Evolutionary conservation across 768 basidiomycete genomes (phyloP), one percentile per base, ranked within the genome.

Genomic region (Hirschioporus abietinus): DNA sequence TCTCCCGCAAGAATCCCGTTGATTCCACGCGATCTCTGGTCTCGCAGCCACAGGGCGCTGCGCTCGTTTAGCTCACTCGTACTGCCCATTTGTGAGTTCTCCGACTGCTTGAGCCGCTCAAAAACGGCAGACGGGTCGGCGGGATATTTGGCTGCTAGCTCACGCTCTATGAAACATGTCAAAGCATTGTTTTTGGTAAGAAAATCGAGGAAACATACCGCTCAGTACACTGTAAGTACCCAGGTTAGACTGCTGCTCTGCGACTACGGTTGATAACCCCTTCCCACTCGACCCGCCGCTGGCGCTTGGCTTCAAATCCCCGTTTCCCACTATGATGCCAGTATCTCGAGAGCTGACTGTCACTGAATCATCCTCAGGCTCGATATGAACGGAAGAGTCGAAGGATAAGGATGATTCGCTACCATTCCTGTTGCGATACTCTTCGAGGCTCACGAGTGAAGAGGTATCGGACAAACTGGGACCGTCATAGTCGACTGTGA

Each of bases 381-480:
- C 84, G 15, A 68, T 69, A 6, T 76, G 70, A 7, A 79, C 72
- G 7, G 63, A 64, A 27, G 36, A 36, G 17, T 61, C 60, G 57
- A 84, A 81, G 1, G 83, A 81, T 60, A 89, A 80, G 1, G 86
- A 85, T 35, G 79, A 78, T 64, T 84, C 84, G 71, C 88, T 88
- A 65, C 80, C 82, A 70, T 88, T 89, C 59, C 83, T 79, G 60
- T 80, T 79, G 68, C 77, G 79, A 78, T 87, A 88, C 70, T 93
- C 90, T 58, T 96, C 91, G 73, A 89, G 72, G 74, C 92, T 93
- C 24, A 84, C 85, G 20, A 96, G 78, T 9, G 93, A 95, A 10
- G 87, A 88, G 1, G 94, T 92, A 70, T 97, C 96, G 9, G 93
- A 95, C 66, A 97, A 81, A 76, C 90, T 92, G 17, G 91, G 93